Base-by-base conservation (phyloP, 768 basidiomycete species). In the Trametes maxima region DNA sequence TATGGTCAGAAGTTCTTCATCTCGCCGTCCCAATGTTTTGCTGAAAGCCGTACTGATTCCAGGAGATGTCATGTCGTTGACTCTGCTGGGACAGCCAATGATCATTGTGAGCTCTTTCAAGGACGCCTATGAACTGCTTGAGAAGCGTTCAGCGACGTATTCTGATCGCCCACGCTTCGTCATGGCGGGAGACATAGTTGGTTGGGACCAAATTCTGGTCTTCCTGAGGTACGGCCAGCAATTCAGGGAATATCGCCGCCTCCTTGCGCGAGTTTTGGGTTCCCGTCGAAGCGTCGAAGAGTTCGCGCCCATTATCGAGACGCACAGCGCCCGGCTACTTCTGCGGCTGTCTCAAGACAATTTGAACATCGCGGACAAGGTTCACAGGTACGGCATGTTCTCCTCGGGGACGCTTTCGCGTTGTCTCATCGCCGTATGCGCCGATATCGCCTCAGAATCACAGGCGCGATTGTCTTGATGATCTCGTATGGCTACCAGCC, bases 191-290 rank as follows among this genome's bases (percentile, higher is more conserved):
- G 65, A 66, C 12, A 54, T 66, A 14, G 54, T 65, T 8, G 64
- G 65, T 3, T 66, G 65, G 67, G 73, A 75, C 63, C 45, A 76
- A 59, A 70, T 74, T 1, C 66, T 79, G 36, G 76, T 74, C 21
- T 72, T 80, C 28, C 68, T 73, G 59, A 75, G 73, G 39, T 79
- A 79, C 64, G 77, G 75, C 50, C 72, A 77, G 37, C 74, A 67
- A 19, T 75, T 81, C 64, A 73, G 78, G 8, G 74, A 73, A 56
- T 79, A 79, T 67, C 77, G 81, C 54, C 75, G 76, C 53, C 69
- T 77, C 7, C 68, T 81, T 59, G 75, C 78, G 16, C 73, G 75
- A 1, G 73, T 76, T 42, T 75, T 83, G 35, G 82, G 82, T 2
- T 76, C 76, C 21, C 75, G 75, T 3, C 71, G 73, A 1, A 67